Percentiles rank a stretch among this genome's conserved stretches.
Conservation (phyloP, 495 filamentous ascomycete species). For the Paragyromitra xinjiangensis region DNA sequence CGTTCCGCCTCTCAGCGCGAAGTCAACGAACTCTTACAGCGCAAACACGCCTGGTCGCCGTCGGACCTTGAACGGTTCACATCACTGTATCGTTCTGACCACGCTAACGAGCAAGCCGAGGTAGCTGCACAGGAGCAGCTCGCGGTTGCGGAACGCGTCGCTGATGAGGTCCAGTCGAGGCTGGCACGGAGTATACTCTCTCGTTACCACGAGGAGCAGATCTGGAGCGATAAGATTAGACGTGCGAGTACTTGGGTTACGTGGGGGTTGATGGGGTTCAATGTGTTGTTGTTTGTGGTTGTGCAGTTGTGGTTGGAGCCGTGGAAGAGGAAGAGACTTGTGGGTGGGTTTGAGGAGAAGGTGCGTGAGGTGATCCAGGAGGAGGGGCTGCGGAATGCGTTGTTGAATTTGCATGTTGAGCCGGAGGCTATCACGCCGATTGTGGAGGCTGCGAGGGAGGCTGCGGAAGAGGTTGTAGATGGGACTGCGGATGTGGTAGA, state of each 20-base stretch:
- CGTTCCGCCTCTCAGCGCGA: slow-evolving; percentile 91
- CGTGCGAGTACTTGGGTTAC: slow-evolving; percentile 97
- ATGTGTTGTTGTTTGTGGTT: slow-evolving; percentile 85
- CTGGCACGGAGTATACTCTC: slow-evolving; percentile 82
- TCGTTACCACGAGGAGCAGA: slow-evolving; percentile 98
- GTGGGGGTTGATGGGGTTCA: slow-evolving; percentile 97
- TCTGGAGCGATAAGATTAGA: slow-evolving; percentile 97
- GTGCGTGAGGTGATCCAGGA: slow-evolving; percentile 83
- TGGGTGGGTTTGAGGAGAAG: slow-evolving; percentile 65
- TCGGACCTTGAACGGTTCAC: slow-evolving; percentile 94
- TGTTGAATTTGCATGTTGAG: slow-evolving; percentile 20
- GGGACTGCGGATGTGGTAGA: neutral
- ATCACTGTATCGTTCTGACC: slow-evolving; percentile 86
- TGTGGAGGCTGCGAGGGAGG: neutral
- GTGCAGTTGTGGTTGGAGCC: slow-evolving; percentile 95
- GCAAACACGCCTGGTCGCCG: slow-evolving; percentile 91
- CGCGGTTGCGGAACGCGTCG: slow-evolving; percentile 75
- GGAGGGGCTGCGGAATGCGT: slow-evolving; percentile 53
- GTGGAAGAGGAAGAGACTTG: slow-evolving; percentile 81
- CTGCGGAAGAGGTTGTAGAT: neutral
- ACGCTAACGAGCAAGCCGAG: slow-evolving; percentile 90
- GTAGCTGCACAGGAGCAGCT: slow-evolving; percentile 74
- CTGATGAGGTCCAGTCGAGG: slow-evolving; percentile 76
- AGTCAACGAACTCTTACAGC: slow-evolving; percentile 89
- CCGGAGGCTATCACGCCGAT: neutral